Conservation (phyloP, 176 grass and related monocot species). For the Phoenix roebelenii region DNA sequence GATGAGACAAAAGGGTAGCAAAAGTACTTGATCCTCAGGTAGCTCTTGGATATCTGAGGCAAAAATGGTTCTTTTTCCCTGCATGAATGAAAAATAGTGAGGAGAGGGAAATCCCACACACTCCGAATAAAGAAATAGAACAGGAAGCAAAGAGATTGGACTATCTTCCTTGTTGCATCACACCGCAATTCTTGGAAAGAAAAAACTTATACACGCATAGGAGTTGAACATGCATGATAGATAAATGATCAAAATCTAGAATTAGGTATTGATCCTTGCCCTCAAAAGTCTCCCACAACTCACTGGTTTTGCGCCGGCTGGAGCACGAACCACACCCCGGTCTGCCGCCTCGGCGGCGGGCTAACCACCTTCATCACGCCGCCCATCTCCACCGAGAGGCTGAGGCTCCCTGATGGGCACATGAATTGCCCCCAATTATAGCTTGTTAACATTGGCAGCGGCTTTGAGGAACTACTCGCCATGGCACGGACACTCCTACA, state of each 20-base stretch:
- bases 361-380: conserved; percentile 41
- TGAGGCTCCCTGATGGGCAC: conserved; percentile 8
- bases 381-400: conserved; percentile 23
- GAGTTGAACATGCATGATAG: too few species aligned
- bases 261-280: too few species aligned
- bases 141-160: too few species aligned
- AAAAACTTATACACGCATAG: too few species aligned
- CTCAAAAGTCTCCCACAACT: conserved; percentile 13
- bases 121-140: too few species aligned
- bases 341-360: conserved; percentile 39
- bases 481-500: too few species aligned
- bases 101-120: too few species aligned
- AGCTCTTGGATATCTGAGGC: conserved; percentile 84
- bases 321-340: conserved; percentile 70
- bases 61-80: conserved; percentile 68
- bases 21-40: conserved; percentile 93
- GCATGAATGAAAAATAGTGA: conserved; percentile 12
- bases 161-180: too few species aligned
- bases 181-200: too few species aligned
- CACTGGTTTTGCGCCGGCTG: conserved; percentile 66
- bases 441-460: neutral
- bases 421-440: conserved; percentile 24
- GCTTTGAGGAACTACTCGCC: neutral
- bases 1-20: too few species aligned
- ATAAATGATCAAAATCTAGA: too few species aligned